phyloP scores from a whole-genome alignment of 2,329 filamentous ascomycete species.

The Parasarocladium wereldwijsianum region DNA sequence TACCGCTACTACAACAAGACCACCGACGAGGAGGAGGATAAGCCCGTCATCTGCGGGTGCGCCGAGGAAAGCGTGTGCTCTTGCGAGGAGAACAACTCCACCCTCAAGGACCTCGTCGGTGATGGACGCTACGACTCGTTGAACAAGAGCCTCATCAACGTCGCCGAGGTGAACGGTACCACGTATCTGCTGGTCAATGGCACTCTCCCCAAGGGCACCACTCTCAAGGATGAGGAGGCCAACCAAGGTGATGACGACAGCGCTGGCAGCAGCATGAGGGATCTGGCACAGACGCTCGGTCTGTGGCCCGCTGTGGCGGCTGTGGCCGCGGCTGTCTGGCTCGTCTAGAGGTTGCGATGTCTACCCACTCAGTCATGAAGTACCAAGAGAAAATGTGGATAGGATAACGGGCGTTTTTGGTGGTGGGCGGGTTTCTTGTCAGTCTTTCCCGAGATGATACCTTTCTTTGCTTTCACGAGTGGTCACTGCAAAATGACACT shows the following conservation, averaged over 20 bases:
- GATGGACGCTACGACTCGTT: constrained; percentile 44
- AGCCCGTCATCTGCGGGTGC: constrained; percentile 32
- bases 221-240: constrained; percentile 27
- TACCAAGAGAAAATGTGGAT: no score
- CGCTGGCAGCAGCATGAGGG: constrained; percentile 17
- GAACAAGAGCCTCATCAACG: constrained; percentile 46
- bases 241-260: constrained; percentile 22
- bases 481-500: no score
- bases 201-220: constrained; percentile 56
- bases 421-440: no score
- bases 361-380: no score
- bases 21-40: constrained; percentile 22
- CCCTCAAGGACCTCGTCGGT: constrained; percentile 40
- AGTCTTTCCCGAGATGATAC: no score
- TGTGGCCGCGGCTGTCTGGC: constrained; percentile 27
- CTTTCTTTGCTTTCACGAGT: no score
- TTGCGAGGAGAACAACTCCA: constrained; percentile 52
- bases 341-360: no score
- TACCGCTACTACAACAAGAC: constrained; percentile 35
- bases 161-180: constrained; percentile 46
- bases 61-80: constrained; percentile 36
- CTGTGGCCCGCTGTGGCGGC: constrained; percentile 34
- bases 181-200: constrained; percentile 58
- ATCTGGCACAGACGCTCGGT: constrained; percentile 23
- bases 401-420: no score